phyloP scores from a whole-genome alignment of 176 grass and related monocot genomes.

The Carex pumila region DNA sequence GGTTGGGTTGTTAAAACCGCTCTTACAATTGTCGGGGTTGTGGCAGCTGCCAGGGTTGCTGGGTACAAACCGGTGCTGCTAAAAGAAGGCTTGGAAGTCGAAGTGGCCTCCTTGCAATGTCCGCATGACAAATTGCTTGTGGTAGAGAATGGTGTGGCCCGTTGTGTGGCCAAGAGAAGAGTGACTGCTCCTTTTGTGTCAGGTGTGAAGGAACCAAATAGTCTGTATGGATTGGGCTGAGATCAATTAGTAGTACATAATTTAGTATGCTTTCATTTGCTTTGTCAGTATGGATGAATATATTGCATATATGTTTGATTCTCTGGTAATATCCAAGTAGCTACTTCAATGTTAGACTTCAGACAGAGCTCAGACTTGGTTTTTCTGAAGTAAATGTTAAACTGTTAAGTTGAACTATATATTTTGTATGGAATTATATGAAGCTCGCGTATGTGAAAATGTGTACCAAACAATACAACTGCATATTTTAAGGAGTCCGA shows the following conservation, averaged over 20 bases:
- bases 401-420: too few relatives aligned
- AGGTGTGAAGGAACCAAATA: slow-evolving; percentile 37
- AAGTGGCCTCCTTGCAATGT: slow-evolving; percentile 26
- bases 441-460: too few relatives aligned
- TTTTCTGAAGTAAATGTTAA: not conserved
- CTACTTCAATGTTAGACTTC: not conserved
- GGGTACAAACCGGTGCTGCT: slow-evolving; percentile 38
- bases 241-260: not conserved
- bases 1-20: slow-evolving; percentile 63
- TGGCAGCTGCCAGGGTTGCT: slow-evolving; percentile 51
- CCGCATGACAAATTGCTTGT: slow-evolving; percentile 58
- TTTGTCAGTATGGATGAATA: not conserved
- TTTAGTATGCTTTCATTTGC: not conserved
- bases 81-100: slow-evolving; percentile 28
- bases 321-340: not conserved
- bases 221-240: slow-evolving; percentile 79
- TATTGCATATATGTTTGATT: slow-evolving; percentile 10
- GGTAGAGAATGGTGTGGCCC: slow-evolving; percentile 44
- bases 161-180: slow-evolving; percentile 72
- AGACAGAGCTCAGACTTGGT: not conserved
- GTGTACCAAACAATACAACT: too few relatives aligned
- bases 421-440: too few relatives aligned
- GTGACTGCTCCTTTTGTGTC: slow-evolving; percentile 61
- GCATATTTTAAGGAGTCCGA: too few relatives aligned
- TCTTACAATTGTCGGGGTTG: slow-evolving; percentile 40